These are phyloP conservation scores for Dujonia santamariae DNA, from an alignment of 1,139 yeast species.

Conservation along the genomic window DNA sequence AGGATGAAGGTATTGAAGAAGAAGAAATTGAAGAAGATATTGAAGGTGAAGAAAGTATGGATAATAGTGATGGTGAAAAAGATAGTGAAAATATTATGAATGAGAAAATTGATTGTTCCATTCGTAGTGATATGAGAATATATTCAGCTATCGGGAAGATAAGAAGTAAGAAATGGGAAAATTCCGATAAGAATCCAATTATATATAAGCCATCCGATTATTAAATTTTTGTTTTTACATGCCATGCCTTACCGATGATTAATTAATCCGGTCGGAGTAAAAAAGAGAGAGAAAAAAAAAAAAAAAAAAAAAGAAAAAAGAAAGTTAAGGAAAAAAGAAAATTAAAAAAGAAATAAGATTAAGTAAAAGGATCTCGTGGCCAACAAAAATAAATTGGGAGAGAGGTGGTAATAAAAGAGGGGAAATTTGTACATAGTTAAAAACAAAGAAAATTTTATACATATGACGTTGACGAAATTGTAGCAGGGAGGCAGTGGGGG, in stretches of 20 bases:
- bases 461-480: too few species aligned
- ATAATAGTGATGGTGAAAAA: not conserved
- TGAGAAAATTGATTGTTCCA: conserved; percentile 1
- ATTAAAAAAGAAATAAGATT: conserved; percentile 6
- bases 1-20: conserved; percentile 1
- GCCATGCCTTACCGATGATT: too few species aligned
- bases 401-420: too few species aligned
- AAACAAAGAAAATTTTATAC: too few species aligned
- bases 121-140: conserved; percentile 14
- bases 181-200: conserved; percentile 19
- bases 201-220: conserved; percentile 15
- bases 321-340: conserved; percentile 5
- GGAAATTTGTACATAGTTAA: too few species aligned
- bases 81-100: not conserved
- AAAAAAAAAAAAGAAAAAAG: conserved; percentile 11
- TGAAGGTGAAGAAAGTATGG: not conserved
- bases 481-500: too few species aligned
- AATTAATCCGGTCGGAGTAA: too few species aligned
- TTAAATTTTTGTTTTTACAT: conserved; percentile 1
- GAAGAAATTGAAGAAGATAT: conserved; percentile 1
- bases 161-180: conserved; percentile 24
- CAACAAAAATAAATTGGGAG: too few species aligned
- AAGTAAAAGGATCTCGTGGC: too few species aligned
- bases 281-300: conserved; percentile 2
- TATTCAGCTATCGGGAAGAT: conserved; percentile 28